Evolutionary conservation across 495 filamentous ascomycete species (phyloP), one percentile per base, ranked within the genome.

Genomic region (Cercophora scortea): DNA sequence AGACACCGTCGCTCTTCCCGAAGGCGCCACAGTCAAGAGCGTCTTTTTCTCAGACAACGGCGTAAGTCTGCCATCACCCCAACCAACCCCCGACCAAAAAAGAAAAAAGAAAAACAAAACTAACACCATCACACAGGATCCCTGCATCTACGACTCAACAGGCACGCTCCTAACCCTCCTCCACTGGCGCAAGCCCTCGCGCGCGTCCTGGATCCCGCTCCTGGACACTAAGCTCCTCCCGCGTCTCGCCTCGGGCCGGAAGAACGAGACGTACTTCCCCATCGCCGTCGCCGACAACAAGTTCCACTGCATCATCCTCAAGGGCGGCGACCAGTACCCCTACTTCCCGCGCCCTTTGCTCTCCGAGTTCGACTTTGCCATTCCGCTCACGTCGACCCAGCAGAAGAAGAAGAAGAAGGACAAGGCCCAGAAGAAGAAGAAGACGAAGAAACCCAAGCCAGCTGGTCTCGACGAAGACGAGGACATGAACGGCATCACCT

Each of bases 271-370:
- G 0, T 98, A 98, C 69, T 98, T 90, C 83, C 94, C 93, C 0
- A 89, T 98, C 34, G 93, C 92, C 9, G 91, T 96, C 2, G 90
- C 90, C 13, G 82, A 91, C 56, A 78, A 85, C 57, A 94, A 88
- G 61, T 98, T 98, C 68, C 91, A 97, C 72, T 97, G 94, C 70
- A 96, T 97, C 68, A 97, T 98, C 58, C 85, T 98, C 58, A 97
- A 98, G 63, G 93, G 93, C 50, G 87, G 85, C 11, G 94, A 98
- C 61, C 78, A 85, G 62, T 82, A 96, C 64, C 93, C 93, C 4
- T 96, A 95, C 74, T 97, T 96, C 72, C 93, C 93, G 0, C 85
- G 89, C 6, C 90, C 93, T 0, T 71, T 96, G 41, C 86, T 98
- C 38, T 88, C 82, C 53, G 93, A 98, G 68, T 97, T 97, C 61